These are phyloP conservation scores for Plasmodium reichenowi DNA, from an alignment of 169 alveolate species.

Conservation along the genomic window DNA sequence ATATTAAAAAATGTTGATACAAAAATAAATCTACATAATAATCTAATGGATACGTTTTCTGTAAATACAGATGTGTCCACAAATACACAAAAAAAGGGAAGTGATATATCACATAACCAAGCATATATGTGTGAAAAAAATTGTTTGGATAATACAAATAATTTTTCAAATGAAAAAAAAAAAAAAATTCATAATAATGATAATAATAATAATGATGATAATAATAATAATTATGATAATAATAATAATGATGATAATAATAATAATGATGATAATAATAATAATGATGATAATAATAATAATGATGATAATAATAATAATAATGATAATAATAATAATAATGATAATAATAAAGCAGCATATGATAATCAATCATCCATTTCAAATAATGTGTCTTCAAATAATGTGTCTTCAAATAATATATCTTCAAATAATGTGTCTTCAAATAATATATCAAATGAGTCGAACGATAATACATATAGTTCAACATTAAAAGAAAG, in stretches of 20 bases:
- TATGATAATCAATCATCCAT: too few species aligned
- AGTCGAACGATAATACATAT: conserved; percentile 6
- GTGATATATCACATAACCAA: conserved; percentile 9
- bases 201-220: not conserved
- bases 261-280: not conserved
- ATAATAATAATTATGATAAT: not conserved
- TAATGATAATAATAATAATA: not conserved
- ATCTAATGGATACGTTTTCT: not conserved
- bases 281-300: not conserved
- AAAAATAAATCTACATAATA: not conserved
- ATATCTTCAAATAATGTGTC: too few species aligned
- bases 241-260: not conserved
- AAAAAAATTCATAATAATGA: not conserved
- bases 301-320: not conserved
- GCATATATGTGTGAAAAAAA: not conserved
- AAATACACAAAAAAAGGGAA: not conserved
- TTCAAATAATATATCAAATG: not conserved
- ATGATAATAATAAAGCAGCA: not conserved
- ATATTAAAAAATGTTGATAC: conserved; percentile 9
- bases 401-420: too few species aligned
- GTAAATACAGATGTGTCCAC: conserved; percentile 3
- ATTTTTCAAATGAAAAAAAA: not conserved
- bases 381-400: too few species aligned
- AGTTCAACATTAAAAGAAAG: conserved; percentile 47
- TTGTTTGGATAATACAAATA: not conserved